Evolutionary conservation across 2,329 filamentous ascomycete genomes (phyloP).

Genomic region (Cercospora nicotianae): DNA sequence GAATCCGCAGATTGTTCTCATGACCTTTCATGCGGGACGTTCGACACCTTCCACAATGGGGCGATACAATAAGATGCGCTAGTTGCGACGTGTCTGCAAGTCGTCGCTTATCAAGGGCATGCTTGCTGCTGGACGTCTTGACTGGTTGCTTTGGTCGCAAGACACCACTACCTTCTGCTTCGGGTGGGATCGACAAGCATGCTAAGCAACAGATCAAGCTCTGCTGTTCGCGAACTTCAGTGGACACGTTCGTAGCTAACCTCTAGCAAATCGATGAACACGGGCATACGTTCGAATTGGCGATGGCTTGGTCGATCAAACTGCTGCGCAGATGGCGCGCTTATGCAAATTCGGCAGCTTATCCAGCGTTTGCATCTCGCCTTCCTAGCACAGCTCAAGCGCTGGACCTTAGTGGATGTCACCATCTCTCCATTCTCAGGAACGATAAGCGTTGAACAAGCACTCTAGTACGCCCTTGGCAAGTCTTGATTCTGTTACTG

Average conservation of each 20-base stretch:
- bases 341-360: slow-evolving; percentile 13
- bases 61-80: neutral
- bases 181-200: slow-evolving; percentile 2
- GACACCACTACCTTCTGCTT: slow-evolving; percentile 1
- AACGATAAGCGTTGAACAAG: slow-evolving; percentile 14
- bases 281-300: neutral
- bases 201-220: slow-evolving; percentile 5
- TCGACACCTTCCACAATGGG: neutral
- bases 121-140: neutral
- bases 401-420: neutral
- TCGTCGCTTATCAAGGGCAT: neutral
- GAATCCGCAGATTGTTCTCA: neutral
- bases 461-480: neutral
- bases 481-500: slow-evolving; percentile 1
- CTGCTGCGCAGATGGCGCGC: neutral
- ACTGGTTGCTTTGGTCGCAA: neutral
- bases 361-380: neutral
- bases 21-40: neutral
- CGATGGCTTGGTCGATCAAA: neutral
- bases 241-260: neutral
- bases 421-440: neutral
- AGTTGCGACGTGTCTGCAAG: neutral
- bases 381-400: slow-evolving; percentile 7
- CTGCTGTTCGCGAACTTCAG: neutral
- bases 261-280: neutral